Percentiles rank a stretch among this genome's conserved stretches.
Conservation (phyloP, 1,284 basidiomycete species). For the Fomitopsis pinicola region DNA sequence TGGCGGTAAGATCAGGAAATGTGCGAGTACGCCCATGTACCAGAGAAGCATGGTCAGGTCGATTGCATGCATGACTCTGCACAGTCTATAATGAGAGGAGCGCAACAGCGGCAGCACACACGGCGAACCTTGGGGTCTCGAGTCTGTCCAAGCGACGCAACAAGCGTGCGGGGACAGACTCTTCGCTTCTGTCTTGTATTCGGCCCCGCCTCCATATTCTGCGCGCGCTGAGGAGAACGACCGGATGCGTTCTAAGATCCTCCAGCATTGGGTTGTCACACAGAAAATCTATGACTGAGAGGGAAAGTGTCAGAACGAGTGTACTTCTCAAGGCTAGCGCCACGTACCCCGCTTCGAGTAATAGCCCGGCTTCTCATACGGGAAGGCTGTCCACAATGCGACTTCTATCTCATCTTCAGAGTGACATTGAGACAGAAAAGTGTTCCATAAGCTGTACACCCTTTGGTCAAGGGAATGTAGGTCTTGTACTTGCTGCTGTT, state of each 20-base stretch:
- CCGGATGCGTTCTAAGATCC: slow-evolving; percentile 35
- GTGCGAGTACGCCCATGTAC: slow-evolving; percentile 38
- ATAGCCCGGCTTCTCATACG: slow-evolving; percentile 4
- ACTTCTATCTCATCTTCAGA: slow-evolving; percentile 18
- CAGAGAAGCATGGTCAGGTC: slow-evolving; percentile 36
- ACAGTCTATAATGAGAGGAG: not conserved
- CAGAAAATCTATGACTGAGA: slow-evolving; percentile 44
- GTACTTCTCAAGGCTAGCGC: too few relatives aligned
- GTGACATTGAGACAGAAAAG: slow-evolving; percentile 21
- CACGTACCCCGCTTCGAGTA: slow-evolving; percentile 3
- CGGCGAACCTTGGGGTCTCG: slow-evolving; percentile 41
- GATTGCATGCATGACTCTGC: slow-evolving; percentile 43
- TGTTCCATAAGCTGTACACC: slow-evolving; percentile 22
- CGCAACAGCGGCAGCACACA: not conserved
- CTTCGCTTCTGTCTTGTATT: not conserved
- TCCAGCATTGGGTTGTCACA: slow-evolving; percentile 25
- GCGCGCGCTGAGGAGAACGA: slow-evolving; percentile 36
- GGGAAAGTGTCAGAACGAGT: not conserved
- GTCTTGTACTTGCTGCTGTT: slow-evolving; percentile 8
- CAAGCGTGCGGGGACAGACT: slow-evolving; percentile 11
- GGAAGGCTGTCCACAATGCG: slow-evolving; percentile 20
- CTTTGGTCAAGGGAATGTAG: slow-evolving; percentile 16
- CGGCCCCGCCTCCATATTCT: slow-evolving; percentile 41
- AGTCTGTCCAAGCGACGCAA: slow-evolving; percentile 31
- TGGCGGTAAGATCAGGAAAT: slow-evolving; percentile 43